These are phyloP conservation scores for Ambrosia trifida DNA, from an alignment of 129 eudicot genomes.

Conservation along the genomic window DNA sequence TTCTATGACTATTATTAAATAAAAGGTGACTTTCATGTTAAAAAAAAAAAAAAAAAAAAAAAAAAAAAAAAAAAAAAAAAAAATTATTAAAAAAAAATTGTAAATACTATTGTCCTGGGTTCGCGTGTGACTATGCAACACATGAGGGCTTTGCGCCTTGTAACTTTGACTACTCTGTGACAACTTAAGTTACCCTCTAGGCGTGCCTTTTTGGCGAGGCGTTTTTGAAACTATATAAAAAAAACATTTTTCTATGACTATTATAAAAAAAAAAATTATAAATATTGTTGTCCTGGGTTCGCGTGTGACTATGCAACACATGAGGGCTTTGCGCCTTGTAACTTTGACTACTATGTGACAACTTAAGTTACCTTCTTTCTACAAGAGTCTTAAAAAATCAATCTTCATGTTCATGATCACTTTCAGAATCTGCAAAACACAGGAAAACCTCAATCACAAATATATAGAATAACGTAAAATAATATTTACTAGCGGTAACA, in stretches of 20 bases:
- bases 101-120: neutral
- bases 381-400: constrained; percentile 39
- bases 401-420: constrained; percentile 81
- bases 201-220: too few species aligned
- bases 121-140: neutral
- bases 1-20: neutral
- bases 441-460: neutral
- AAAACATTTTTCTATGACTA: too few species aligned
- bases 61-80: too few species aligned
- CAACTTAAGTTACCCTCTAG: constrained; percentile 23
- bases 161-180: neutral
- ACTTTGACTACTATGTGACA: neutral
- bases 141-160: neutral
- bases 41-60: too few species aligned
- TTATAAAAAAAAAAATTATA: neutral
- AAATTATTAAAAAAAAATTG: too few species aligned
- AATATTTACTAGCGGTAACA: neutral
- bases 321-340: neutral
- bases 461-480: neutral
- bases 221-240: too few species aligned
- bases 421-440: constrained; percentile 71
- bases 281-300: neutral
- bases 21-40: too few species aligned
- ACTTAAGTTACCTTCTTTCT: constrained; percentile 23
- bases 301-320: neutral